These are phyloP conservation scores for Patellifolia procumbens DNA, from an alignment of 179 eudicot species.

Conservation along the genomic window DNA sequence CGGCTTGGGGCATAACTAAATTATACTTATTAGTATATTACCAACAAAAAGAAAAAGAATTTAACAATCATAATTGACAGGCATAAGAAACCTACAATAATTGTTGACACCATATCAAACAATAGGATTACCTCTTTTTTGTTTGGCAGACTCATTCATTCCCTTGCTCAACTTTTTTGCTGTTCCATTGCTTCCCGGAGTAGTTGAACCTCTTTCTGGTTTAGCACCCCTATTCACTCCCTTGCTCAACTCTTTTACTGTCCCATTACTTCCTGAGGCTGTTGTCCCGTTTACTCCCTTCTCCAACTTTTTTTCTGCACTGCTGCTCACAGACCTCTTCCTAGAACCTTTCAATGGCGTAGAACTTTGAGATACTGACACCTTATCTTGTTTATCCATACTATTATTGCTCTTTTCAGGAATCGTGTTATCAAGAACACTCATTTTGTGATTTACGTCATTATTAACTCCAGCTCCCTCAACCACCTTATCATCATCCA, in stretches of 20 bases:
- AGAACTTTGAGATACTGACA: conserved; percentile 26
- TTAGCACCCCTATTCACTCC: conserved; percentile 19
- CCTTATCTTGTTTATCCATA: conserved; percentile 30
- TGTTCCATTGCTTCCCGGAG: conserved; percentile 15
- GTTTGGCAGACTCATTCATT: conserved; percentile 16
- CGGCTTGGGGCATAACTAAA: too few relatives aligned
- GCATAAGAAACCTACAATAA: neutral
- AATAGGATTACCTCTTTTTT: conserved; percentile 30
- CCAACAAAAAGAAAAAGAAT: too few relatives aligned
- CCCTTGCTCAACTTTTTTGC: conserved; percentile 1
- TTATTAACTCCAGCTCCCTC: conserved; percentile 22
- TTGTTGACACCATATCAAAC: neutral
- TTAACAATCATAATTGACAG: neutral
- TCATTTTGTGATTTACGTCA: conserved; percentile 10
- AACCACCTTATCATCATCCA: conserved; percentile 29
- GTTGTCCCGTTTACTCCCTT: conserved; percentile 19
- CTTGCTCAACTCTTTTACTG: neutral
- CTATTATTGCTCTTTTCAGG: conserved; percentile 12
- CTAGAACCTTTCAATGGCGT: conserved; percentile 12
- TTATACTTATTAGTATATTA: too few relatives aligned
- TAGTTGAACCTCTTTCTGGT: conserved; percentile 11
- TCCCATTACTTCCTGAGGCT: conserved; percentile 17
- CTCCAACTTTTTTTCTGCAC: conserved; percentile 10
- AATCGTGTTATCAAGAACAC: conserved; percentile 16
- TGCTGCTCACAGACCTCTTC: conserved; percentile 16